Base-by-base conservation (phyloP, 768 basidiomycete species). In the Panaeolus cyanescens region DNA sequence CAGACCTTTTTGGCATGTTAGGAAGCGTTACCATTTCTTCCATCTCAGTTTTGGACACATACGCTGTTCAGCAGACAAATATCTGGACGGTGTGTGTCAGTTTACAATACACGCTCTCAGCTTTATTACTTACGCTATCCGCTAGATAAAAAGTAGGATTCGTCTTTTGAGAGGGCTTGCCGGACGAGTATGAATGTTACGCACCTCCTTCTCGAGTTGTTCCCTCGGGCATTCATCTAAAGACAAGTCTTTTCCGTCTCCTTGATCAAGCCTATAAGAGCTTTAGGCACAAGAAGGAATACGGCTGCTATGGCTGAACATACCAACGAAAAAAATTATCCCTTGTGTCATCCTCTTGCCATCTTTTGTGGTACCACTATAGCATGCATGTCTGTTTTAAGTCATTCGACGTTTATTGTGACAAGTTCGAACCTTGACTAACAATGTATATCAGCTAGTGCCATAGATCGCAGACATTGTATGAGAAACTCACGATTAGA, bases 301-400 rank as follows among this genome's bases (percentile, higher is more conserved):
- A 45, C 34, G 40, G 20, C 12, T 28, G 28, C 13, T n/a, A n/a
- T 4, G 15, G 19, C 12, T 20, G 28, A 12, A 56, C 70, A 50
- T 53, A 84, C 86, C 86, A 88, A 62, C 73, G 73, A 73, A 90
- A 91, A 68, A 91, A 89, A 68, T 89, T 90, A 59, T 90, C 87
- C 30, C 64, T 68, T 0, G 88, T 88, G 61, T 88, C 82, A 7
- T 79, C 80, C 54, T 82, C 76, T 60, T 81, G 75, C 89, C 89
- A 91, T 56, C 71, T 70, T 59, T 71, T 74, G 66, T 88, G 86
- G 68, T 90, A 91, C 73, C 74, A 85, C 85, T 87, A 37, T 19
- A 57, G 33, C 45, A 28, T 32, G 22, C 15, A 42, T 25, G 17
- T 9, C n/a, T n/a, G 12, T 13, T 8, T 53, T 57, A 31, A n/a